These are phyloP conservation scores for Xylaria castorea DNA, from an alignment of 495 filamentous ascomycete species.

Conservation along the genomic window DNA sequence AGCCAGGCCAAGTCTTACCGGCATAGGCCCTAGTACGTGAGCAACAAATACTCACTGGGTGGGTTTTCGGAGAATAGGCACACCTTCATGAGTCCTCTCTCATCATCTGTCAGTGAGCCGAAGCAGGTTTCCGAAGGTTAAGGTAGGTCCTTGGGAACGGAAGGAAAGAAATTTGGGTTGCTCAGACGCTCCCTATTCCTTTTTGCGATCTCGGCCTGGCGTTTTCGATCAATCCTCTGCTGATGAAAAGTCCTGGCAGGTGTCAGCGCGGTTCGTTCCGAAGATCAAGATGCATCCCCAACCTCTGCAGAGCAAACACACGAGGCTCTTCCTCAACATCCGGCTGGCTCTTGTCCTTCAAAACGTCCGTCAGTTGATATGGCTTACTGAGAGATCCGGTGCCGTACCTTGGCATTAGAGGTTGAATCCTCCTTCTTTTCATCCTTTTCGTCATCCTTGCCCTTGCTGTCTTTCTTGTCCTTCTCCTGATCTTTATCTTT, in stretches of 20 bases:
- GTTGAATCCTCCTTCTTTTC: conserved; percentile 38
- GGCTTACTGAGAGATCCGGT: conserved; percentile 35
- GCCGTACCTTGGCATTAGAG: conserved; percentile 30
- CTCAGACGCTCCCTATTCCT: conserved; percentile 81
- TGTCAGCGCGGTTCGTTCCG: conserved; percentile 31
- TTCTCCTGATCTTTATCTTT: conserved; percentile 65
- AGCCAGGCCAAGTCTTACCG: not conserved
- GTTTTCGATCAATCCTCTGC: conserved; percentile 77
- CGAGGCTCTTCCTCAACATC: conserved; percentile 68
- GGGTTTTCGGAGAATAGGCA: not conserved
- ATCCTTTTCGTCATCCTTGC: conserved; percentile 49
- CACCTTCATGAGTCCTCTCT: not conserved
- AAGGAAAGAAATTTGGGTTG: conserved; percentile 80
- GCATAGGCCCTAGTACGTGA: not conserved
- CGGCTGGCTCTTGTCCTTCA: conserved; percentile 60
- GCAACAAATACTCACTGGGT: not conserved
- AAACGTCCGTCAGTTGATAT: conserved; percentile 44
- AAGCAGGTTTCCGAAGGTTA: conserved; percentile 38
- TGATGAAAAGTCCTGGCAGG: conserved; percentile 80
- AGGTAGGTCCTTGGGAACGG: conserved; percentile 75
- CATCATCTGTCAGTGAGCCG: not conserved
- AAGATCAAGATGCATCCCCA: conserved; percentile 36
- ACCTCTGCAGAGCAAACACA: conserved; percentile 88
- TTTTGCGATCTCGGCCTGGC: conserved; percentile 79
- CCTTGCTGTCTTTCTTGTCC: conserved; percentile 47